Evolutionary conservation across 2,329 filamentous ascomycete genomes (phyloP), one percentile per base, ranked within the genome.

Genomic region (Rhynchosporium graminicola): DNA sequence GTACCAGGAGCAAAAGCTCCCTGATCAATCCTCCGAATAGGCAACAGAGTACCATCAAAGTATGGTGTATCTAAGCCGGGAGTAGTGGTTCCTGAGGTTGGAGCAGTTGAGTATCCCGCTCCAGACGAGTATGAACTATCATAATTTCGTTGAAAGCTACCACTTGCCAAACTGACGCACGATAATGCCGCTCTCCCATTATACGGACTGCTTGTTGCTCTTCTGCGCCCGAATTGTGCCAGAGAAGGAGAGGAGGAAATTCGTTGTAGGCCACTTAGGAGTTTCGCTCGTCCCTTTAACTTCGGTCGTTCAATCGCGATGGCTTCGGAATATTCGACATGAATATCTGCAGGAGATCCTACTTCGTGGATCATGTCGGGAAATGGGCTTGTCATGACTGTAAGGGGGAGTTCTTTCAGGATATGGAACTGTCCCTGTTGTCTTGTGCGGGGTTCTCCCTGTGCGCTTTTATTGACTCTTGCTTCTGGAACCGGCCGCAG

Each of bases 211-310:
- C 69, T 75, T 2, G 61, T 63, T 28, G 72, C 70, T 62, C 72
- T 61, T 60, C 60, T 73, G 20, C 71, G 65, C 58, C 70, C 62
- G 1, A 73, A 57, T 54, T 73, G 70, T 54, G 65, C 67, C 12
- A 74, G 67, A 56, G 74, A 72, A 28, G 72, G 72, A 1, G 74
- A 75, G 3, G 74, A 75, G 3, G 73, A 74, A 36, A 75, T 74
- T 51, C 73, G 71, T 59, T 75, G 71, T 1, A 75, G 65, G 29
- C 68, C 66, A 51, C 72, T 67, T 33, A 74, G 63, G 40, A 75
- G 64, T 55, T 69, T 72, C 29, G 71, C 67, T 60, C 69, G 66
- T 33, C 70, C 73, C 63, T 73, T 75, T 52, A 68, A 63, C 59
- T 70, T 74, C 15, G 69, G 65, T 42, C 57, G 62, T 31, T 69